phyloP scores from a whole-genome alignment of 257 asterid species.

The Solanum chmielewskii region DNA sequence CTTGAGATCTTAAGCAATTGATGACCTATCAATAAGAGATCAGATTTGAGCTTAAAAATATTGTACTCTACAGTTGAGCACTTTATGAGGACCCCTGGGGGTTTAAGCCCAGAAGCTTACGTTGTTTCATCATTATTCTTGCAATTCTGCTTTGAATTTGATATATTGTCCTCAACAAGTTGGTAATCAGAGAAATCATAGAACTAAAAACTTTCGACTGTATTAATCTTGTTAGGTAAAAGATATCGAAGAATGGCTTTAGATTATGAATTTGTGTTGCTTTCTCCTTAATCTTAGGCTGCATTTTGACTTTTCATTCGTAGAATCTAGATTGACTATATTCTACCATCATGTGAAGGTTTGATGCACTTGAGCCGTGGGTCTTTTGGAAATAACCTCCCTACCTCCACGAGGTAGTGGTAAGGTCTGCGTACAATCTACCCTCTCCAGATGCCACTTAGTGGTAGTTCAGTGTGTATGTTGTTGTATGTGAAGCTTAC shows the following conservation, averaged over 20 bases:
- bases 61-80: background rate
- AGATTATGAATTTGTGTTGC: background rate
- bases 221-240: background rate
- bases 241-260: background rate
- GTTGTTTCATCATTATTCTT: background rate
- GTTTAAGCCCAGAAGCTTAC: background rate
- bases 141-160: slow-evolving; percentile 10
- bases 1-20: background rate
- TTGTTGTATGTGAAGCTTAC: background rate
- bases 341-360: background rate
- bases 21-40: background rate
- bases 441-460: no score
- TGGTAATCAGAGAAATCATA: background rate
- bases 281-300: background rate
- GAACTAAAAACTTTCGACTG: background rate
- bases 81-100: background rate
- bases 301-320: background rate
- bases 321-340: background rate
- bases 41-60: background rate
- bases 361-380: background rate
- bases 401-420: background rate
- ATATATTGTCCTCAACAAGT: slow-evolving; percentile 2
- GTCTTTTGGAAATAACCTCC: background rate
- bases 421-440: no score
- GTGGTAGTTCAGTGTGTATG: background rate